Base-by-base conservation (phyloP, 1,139 yeast genomes). In the Entelexis paramagnoliae region DNA sequence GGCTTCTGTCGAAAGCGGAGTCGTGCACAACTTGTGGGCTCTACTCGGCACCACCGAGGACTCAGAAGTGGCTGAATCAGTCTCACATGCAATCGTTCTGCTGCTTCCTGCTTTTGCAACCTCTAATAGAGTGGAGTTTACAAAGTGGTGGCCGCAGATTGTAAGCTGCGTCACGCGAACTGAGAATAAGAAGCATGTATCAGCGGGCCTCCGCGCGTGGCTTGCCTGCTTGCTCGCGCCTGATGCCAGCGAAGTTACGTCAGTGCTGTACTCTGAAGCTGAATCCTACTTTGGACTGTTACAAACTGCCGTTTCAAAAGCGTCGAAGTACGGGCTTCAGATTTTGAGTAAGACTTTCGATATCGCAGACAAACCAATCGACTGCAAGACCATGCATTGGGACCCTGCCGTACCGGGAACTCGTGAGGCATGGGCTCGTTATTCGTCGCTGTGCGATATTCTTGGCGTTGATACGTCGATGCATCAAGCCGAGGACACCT, bases 401-500 rank as follows among this genome's bases (percentile, higher is more conserved):
- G 52, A 60, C 0, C 24, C 60, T 0, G 58, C 69, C 1, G 61
- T 60, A 3, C 62, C 63, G 0, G 59, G 61, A 3, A 71, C 74
- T 48, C 61, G 77, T 35, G 70, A 70, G 16, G 78, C 79, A 45
- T 88, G 96, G 96, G 74, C 77, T 46, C 73, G 86, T 55, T 88
- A 72, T 61, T 72, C 79, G 33, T 84, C 95, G 0, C 68, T 88
- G 14, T 83, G 79, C 59, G 95, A 88, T 62, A 83, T 88, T 47
- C 69, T 86, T 39, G 93, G 88, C 1, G 75, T 88, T 46, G 96
- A 88, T 64, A 81, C 95, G 0, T 84, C 96, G 0, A 69, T 85
- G 60, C 89, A 88, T 62, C 96, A 88, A 66, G 80, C 91, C 0
- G 81, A 81, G 59, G 96, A 88, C 13, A 93, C 94, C 0, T 67